These are phyloP conservation scores for Stephania yunnanensis DNA, from an alignment of 164 flowering plant genomes.

Conservation along the genomic window DNA sequence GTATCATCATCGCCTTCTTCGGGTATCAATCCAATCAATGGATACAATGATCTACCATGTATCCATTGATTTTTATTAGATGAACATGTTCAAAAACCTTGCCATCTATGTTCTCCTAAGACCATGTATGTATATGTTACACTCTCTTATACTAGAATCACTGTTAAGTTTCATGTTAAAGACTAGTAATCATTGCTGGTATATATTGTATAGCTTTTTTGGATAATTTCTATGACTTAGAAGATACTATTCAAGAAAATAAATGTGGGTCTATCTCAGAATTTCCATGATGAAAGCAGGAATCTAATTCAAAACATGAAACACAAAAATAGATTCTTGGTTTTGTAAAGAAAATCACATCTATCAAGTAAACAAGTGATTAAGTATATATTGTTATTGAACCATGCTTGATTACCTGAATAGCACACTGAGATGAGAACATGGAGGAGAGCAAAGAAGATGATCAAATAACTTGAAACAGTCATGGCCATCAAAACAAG, in stretches of 20 bases:
- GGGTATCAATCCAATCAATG: too few species aligned
- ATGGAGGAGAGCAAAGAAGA: constrained; percentile 13
- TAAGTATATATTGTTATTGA: background rate
- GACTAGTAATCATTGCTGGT: background rate
- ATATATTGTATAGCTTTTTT: background rate
- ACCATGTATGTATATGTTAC: constrained; percentile 20
- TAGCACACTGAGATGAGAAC: constrained; percentile 23
- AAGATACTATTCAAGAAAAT: background rate
- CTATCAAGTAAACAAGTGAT: background rate
- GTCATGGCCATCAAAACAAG: constrained; percentile 30
- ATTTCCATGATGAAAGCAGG: background rate
- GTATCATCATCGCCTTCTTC: too few species aligned
- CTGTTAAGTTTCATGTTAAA: constrained; percentile 15
- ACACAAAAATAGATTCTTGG: background rate
- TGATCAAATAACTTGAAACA: constrained; percentile 23
- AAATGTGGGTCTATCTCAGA: background rate
- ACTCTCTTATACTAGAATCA: constrained; percentile 30
- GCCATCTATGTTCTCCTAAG: constrained; percentile 15
- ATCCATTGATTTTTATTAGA: too few species aligned
- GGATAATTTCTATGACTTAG: background rate
- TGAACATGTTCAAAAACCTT: too few species aligned
- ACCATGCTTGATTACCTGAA: constrained; percentile 31
- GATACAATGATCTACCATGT: too few species aligned
- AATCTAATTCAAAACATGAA: background rate
- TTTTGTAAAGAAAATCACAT: background rate